Base-by-base conservation (phyloP, 495 filamentous ascomycete species). In the Podospora australis region DNA sequence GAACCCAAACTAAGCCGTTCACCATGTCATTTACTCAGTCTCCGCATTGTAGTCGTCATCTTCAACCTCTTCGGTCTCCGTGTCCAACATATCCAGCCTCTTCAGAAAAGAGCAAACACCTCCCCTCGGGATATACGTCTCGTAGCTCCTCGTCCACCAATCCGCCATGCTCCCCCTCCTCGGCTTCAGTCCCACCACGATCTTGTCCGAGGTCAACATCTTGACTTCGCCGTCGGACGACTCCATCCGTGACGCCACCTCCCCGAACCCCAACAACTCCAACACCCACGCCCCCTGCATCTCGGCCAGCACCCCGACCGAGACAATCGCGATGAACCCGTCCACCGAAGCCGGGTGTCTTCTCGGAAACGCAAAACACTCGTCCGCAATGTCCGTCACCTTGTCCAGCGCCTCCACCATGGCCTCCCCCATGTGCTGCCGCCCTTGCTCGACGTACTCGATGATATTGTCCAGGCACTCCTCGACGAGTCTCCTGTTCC, bases 211-310 rank as follows among this genome's bases (percentile, higher is more conserved):
- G 25, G 52, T 54, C 23, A 34, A 20, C 51, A 54, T 54, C 30
- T 41, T 47, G 44, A 53, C 39, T 32, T 48, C 50, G 1, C 29
- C 40, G 45, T 22, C 34, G 4, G 19, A 21, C 10, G 25, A 16
- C 19, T 24, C 34, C 9, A 26, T 24, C 21, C 39, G 21, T 19
- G 36, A 44, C 6, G 28, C 9, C 16, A 50, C 46, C 46, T 53
- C 49, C 2, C 56, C 53, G 34, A 59, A 59, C 19, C 56, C 56
- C 11, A 59, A 44, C 43, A 55, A n/a, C 39, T 53, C 52, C 43
- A 59, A 39, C 23, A 55, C 49, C 56, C 56, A 59, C 11, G 52
- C 42, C 2, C 56, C 56, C 30, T 44, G 49, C 49, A 59, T 52
- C 39, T 50, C 39, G 20, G 46, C 53, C 5, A 59, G 44, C 2